Conservation (phyloP, 805 yeast species). For the Cephaloascus fragrans region DNA sequence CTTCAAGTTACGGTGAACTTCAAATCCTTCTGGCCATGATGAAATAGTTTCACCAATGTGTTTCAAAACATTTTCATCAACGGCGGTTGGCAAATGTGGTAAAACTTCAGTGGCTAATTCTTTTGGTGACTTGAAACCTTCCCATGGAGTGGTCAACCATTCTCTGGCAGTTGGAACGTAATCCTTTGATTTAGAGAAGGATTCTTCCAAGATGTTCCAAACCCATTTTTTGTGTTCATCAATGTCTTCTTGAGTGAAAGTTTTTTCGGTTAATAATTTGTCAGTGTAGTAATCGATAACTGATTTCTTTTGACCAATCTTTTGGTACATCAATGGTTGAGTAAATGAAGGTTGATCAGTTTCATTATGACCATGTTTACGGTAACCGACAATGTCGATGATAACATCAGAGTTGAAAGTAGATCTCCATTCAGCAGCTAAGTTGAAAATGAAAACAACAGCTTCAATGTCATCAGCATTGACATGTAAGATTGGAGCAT, state of each 20-base stretch:
- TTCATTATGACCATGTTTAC: constrained; percentile 98
- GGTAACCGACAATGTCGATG: constrained; percentile 95
- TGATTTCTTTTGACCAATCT: constrained; percentile 80
- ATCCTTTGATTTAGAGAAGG: constrained; percentile 80
- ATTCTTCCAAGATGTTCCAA: constrained; percentile 88
- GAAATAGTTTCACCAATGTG: constrained; percentile 73
- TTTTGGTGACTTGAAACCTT: constrained; percentile 94
- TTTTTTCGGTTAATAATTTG: constrained; percentile 73
- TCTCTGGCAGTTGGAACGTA: constrained; percentile 87
- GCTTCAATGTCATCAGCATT: constrained; percentile 98
- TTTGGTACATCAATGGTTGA: constrained; percentile 94
- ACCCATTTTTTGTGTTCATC: constrained; percentile 98
- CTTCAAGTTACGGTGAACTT: constrained; percentile 90
- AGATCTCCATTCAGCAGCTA: constrained; percentile 98
- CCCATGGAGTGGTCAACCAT: constrained; percentile 99
- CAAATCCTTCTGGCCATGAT: constrained; percentile 79
- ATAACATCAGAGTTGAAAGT: constrained; percentile 94
- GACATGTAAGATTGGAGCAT: constrained; percentile 98
- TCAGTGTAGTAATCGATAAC: constrained; percentile 81
- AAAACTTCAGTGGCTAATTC: constrained; percentile 92
- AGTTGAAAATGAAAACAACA: constrained; percentile 79
- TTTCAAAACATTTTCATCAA: constrained; percentile 60
- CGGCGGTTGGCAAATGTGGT: constrained; percentile 94
- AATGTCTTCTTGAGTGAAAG: constrained; percentile 83
- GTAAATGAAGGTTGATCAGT: constrained; percentile 99